A percentile compares a stretch with the other conserved stretches of the same genome.
Conservation (phyloP, 2,329 filamentous ascomycete species). For the Rhynchosporium graminicola region DNA sequence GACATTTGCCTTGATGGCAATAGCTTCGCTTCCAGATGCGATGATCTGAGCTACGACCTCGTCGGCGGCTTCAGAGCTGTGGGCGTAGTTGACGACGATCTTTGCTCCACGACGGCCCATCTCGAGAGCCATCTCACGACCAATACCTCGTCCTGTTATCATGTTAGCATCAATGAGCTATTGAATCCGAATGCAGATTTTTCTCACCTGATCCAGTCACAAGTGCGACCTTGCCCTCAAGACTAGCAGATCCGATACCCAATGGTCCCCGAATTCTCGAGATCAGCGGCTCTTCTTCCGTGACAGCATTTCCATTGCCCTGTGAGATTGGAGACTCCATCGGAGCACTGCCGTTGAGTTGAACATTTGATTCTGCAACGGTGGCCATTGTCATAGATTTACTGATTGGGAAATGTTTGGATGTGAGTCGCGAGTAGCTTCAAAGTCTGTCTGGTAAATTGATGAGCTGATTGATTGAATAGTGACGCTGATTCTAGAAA, state of each 20-base stretch:
- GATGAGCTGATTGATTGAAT: neutral
- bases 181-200: neutral
- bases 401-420: neutral
- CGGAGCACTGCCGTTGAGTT: neutral
- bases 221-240: constrained; percentile 39
- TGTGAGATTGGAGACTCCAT: neutral
- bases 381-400: constrained; percentile 1
- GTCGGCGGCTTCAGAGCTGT: constrained; percentile 62
- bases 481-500: constrained; percentile 3
- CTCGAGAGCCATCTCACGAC: constrained; percentile 65
- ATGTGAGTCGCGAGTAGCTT: neutral
- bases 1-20: constrained; percentile 61
- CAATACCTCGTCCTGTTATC: constrained; percentile 60
- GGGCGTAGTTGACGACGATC: constrained; percentile 57
- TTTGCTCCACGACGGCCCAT: constrained; percentile 64
- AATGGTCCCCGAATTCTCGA: constrained; percentile 16
- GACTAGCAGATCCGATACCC: constrained; percentile 17
- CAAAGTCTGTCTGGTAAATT: neutral
- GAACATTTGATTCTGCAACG: constrained; percentile 1
- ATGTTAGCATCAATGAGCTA: neutral
- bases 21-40: constrained; percentile 52
- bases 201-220: constrained; percentile 40
- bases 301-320: neutral
- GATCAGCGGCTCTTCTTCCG: neutral
- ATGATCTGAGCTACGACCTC: constrained; percentile 65